Conservation (phyloP, 352 stramenopile genomes). For the Lagenidium giganteum region DNA sequence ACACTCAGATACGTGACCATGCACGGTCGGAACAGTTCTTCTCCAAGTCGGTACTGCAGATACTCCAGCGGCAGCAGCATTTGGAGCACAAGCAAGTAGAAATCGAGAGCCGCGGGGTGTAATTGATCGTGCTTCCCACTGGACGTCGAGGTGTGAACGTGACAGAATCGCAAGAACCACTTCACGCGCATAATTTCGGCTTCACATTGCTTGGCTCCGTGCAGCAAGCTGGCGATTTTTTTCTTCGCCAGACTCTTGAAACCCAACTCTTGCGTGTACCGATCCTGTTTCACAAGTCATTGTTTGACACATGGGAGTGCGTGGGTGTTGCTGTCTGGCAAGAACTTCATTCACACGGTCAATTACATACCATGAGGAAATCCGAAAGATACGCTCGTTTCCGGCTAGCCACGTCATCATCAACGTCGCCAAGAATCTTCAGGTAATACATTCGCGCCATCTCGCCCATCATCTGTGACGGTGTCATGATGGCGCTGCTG, state of each 20-base stretch:
- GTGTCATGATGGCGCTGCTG: conserved; percentile 11
- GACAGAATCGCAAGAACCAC: conserved; percentile 51
- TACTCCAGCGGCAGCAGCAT: conserved; percentile 39
- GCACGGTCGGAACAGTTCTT: conserved; percentile 38
- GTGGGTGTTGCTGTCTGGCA: too few relatives aligned
- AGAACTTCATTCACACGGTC: too few relatives aligned
- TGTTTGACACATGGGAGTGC: too few relatives aligned
- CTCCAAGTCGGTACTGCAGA: conserved; percentile 32
- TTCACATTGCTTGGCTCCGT: conserved; percentile 31
- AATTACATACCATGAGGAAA: conserved; percentile 28
- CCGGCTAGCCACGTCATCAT: conserved; percentile 25
- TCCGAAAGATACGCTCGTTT: conserved; percentile 38
- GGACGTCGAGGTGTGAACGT: background rate
- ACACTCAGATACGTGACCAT: conserved; percentile 33
- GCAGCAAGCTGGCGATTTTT: conserved; percentile 42
- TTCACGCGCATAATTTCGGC: conserved; percentile 54
- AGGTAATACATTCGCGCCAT: conserved; percentile 58
- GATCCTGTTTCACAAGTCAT: conserved; percentile 18
- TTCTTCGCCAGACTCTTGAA: conserved; percentile 52
- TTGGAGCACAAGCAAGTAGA: conserved; percentile 46
- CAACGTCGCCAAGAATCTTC: conserved; percentile 43
- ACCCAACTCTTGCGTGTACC: conserved; percentile 59
- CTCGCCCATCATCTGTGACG: conserved; percentile 36
- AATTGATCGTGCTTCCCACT: conserved; percentile 19
- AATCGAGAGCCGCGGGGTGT: conserved; percentile 39